These are phyloP conservation scores for Lathyrus aphaca DNA, from an alignment of 306 rosid genomes.

Conservation along the genomic window DNA sequence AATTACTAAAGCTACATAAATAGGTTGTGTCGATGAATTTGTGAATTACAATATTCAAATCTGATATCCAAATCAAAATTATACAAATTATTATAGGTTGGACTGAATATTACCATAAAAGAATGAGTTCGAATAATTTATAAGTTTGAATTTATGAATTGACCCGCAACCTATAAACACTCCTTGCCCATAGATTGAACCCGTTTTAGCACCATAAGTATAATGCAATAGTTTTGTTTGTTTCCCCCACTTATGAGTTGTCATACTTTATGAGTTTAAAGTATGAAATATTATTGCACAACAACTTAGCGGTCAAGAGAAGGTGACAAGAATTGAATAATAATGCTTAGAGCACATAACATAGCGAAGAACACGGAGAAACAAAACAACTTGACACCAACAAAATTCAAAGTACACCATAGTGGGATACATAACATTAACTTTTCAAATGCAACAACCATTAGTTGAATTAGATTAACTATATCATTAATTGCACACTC, in stretches of 20 bases:
- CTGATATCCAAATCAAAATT: no score
- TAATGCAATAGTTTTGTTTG: not conserved
- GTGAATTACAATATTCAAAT: no score
- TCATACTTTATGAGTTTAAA: not conserved
- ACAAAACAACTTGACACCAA: constrained; percentile 37
- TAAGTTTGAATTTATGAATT: no score
- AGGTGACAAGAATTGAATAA: constrained; percentile 39
- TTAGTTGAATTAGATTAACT: constrained; percentile 61
- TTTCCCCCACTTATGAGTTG: constrained; percentile 4
- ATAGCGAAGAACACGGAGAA: constrained; percentile 37
- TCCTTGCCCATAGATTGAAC: no score
- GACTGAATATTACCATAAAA: no score
- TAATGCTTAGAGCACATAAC: constrained; percentile 33
- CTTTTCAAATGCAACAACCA: constrained; percentile 36
- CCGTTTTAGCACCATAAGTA: no score
- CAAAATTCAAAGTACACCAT: constrained; percentile 27
- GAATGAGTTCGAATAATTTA: no score
- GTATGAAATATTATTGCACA: constrained; percentile 23
- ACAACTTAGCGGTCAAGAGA: constrained; percentile 39
- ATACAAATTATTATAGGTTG: no score
- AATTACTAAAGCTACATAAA: no score
- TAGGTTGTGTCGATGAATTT: no score
- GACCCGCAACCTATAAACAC: no score
- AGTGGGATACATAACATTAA: constrained; percentile 45
- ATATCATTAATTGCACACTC: constrained; percentile 44